A percentile compares a stretch with the other conserved stretches of the same genome.
Conservation (phyloP, 257 asterid genomes). For the Penstemon davidsonii region DNA sequence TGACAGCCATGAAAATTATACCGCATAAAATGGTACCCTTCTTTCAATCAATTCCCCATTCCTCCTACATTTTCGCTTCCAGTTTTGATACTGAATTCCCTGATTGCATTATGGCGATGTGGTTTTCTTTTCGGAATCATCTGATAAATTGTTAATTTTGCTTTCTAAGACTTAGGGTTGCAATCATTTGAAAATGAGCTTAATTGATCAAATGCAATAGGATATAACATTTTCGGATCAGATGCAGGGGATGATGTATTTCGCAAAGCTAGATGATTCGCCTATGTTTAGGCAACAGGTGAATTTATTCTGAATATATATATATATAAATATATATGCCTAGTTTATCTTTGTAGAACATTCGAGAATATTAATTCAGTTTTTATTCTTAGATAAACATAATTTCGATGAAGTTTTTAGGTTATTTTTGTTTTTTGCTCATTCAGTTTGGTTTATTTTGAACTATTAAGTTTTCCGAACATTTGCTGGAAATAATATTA, state of each 20-base stretch:
- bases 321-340: no score
- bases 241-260: slow-evolving; percentile 64
- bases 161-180: slow-evolving; percentile 6
- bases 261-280: slow-evolving; percentile 83
- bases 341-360: no score
- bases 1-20: slow-evolving; percentile 47
- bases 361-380: no score
- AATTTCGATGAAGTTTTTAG: no score
- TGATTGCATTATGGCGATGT: slow-evolving; percentile 16
- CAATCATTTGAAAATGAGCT: slow-evolving; percentile 7
- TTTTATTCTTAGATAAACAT: no score
- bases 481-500: background rate
- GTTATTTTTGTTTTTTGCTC: no score
- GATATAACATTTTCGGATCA: slow-evolving; percentile 31
- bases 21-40: slow-evolving; percentile 43
- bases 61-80: slow-evolving; percentile 61
- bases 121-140: slow-evolving; percentile 1
- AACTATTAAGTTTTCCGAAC: no score
- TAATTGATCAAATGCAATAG: slow-evolving; percentile 21
- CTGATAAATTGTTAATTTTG: background rate
- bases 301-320: background rate
- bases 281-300: slow-evolving; percentile 99
- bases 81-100: slow-evolving; percentile 17
- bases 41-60: slow-evolving; percentile 25
- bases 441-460: no score